phyloP scores from a whole-genome alignment of 2,329 filamentous ascomycete species.

The Cladosporium sp. region DNA sequence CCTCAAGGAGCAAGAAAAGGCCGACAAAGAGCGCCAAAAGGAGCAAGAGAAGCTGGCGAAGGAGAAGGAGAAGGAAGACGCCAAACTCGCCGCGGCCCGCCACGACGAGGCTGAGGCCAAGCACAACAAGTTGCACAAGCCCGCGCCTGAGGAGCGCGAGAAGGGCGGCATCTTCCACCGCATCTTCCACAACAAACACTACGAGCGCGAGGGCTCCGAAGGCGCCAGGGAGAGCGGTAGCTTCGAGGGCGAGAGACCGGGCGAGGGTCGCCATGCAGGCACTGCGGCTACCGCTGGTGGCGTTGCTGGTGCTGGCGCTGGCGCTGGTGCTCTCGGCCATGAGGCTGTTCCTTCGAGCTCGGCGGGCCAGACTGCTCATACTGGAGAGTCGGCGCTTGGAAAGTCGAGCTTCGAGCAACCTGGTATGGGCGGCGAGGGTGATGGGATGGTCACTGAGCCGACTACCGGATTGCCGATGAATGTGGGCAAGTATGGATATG shows the following conservation, averaged over 20 bases:
- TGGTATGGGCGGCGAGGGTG: constrained; percentile 1
- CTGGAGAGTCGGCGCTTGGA: neutral
- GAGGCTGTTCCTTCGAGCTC: neutral
- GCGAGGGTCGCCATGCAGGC: neutral
- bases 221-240: neutral
- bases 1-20: constrained; percentile 28
- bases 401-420: neutral
- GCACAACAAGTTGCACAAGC: constrained; percentile 38
- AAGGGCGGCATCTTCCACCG: constrained; percentile 26
- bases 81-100: constrained; percentile 1
- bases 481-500: constrained; percentile 35
- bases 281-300: neutral
- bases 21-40: constrained; percentile 23
- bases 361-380: neutral
- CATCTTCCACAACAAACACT: constrained; percentile 27
- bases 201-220: constrained; percentile 15
- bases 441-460: constrained; percentile 33
- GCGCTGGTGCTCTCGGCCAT: neutral
- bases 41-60: constrained; percentile 25
- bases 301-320: neutral
- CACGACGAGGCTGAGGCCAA: constrained; percentile 10
- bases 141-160: constrained; percentile 33
- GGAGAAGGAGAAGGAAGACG: constrained; percentile 9
- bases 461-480: constrained; percentile 41
- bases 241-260: neutral